Evolutionary conservation across 768 basidiomycete genomes (phyloP), one percentile per base, ranked within the genome.

Genomic region (Suillus brevipes): DNA sequence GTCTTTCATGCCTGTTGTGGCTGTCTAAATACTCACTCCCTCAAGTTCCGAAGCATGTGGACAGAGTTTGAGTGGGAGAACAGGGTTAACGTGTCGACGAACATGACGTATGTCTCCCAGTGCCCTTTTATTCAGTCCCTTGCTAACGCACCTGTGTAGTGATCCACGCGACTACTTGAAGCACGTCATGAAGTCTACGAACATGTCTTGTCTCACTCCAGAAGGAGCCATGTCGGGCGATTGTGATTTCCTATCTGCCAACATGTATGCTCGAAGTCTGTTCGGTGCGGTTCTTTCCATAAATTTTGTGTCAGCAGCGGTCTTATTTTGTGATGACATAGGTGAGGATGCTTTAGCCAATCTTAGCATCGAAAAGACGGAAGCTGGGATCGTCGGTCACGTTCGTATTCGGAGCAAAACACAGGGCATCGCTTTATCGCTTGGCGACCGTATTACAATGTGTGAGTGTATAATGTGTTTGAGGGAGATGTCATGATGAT

Each of bases 121-220:
- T 2, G 13, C 6, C 6, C 13, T 14, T 10, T 23, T 23, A 6
- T 49, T 12, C 23, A 25, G 47, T 49, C 18, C 13, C 18, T 20
- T 2, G 36, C 55, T 55, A 31, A 49, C 28, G 65, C 55, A 55
- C 47, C n/a, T 20, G 7, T n/a, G 5, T 70, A 91, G 90, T 53
- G 88, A 92, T 71, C 88, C 92, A 25, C 89, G 91, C 59, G 86
- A 88, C 66, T 95, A 95, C 80, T 84, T 97, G 63, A 82, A 89
- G 63, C 93, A 96, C 73, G 47, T 49, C 13, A 49, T 96, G 91
- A 89, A 90, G 70, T 86, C 90, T 18, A 97, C 95, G 28, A 96
- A 97, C 77, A 96, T 97, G 94, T 87, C 92, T 6, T 94, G 94
- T 73, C 84, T 97, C 25, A 97, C 95, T n/a, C 93, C 95, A 3